phyloP scores from a whole-genome alignment of 2,329 filamentous ascomycete genomes.

The Aspergillus sp. region DNA sequence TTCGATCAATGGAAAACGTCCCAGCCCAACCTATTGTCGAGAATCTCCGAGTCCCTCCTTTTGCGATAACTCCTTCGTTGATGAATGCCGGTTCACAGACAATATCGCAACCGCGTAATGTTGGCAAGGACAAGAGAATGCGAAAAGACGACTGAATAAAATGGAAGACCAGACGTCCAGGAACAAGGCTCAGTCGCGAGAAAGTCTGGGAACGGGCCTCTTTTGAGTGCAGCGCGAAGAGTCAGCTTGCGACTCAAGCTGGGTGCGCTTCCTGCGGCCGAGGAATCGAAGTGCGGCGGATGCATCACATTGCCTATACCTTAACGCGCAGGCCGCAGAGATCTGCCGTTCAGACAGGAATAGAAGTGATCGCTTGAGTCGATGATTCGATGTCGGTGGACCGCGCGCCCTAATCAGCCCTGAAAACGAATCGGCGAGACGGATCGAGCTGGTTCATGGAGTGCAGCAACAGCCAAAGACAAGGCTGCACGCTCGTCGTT shows the following conservation, averaged over 20 bases:
- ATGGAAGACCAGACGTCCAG: not conserved
- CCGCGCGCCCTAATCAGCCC: slow-evolving; percentile 9
- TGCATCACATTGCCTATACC: slow-evolving; percentile 37
- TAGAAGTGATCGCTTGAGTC: slow-evolving; percentile 19
- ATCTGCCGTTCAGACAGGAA: slow-evolving; percentile 20
- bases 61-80: not conserved
- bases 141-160: not conserved
- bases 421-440: slow-evolving; percentile 8
- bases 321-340: slow-evolving; percentile 31
- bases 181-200: not conserved
- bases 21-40: not conserved
- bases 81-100: not conserved
- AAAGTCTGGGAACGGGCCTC: slow-evolving; percentile 21
- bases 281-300: slow-evolving; percentile 30
- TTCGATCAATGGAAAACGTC: not conserved
- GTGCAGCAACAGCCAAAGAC: slow-evolving; percentile 14
- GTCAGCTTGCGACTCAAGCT: slow-evolving; percentile 18
- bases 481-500: slow-evolving; percentile 21
- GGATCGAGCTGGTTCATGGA: slow-evolving; percentile 20
- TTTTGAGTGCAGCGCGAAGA: slow-evolving; percentile 28
- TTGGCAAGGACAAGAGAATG: not conserved
- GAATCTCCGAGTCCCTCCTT: not conserved
- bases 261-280: slow-evolving; percentile 22
- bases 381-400: slow-evolving; percentile 16
- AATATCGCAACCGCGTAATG: not conserved